These are phyloP conservation scores for Pichia inconspicua DNA, from an alignment of 1,139 yeast species.

Conservation along the genomic window DNA sequence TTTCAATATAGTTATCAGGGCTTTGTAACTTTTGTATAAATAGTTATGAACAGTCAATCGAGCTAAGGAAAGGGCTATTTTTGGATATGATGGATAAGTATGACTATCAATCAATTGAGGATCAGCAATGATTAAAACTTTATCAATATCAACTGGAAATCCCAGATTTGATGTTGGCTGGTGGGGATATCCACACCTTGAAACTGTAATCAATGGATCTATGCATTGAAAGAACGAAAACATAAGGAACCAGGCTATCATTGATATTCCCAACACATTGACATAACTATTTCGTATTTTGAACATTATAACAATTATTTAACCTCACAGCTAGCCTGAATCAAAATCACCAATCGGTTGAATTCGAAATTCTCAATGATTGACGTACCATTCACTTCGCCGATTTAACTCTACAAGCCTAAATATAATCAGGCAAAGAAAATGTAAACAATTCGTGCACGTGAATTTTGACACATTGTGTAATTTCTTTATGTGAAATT, in stretches of 20 bases:
- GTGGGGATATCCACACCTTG: slow-evolving; percentile 12
- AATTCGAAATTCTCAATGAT: too few species aligned
- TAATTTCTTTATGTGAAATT: too few species aligned
- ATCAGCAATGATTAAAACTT: slow-evolving; percentile 36
- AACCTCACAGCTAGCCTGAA: too few species aligned
- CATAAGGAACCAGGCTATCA: slow-evolving; percentile 1
- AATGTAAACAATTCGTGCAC: too few species aligned
- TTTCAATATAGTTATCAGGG: slow-evolving; percentile 31
- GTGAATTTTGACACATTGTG: too few species aligned
- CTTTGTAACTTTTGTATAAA: slow-evolving; percentile 38
- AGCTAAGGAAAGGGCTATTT: slow-evolving; percentile 33
- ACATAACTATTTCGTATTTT: background rate
- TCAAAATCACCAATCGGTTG: too few species aligned
- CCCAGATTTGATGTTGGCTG: slow-evolving; percentile 1
- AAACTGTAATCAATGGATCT: slow-evolving; percentile 11
- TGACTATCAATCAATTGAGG: slow-evolving; percentile 85
- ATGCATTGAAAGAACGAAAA: slow-evolving; percentile 10
- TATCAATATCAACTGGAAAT: slow-evolving; percentile 9
- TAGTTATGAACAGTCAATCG: slow-evolving; percentile 45
- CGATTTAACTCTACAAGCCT: too few species aligned
- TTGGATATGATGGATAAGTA: slow-evolving; percentile 47
- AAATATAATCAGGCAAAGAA: too few species aligned
- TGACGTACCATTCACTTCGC: too few species aligned
- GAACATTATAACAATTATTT: background rate
- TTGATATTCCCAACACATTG: background rate